Evolutionary conservation across 768 basidiomycete genomes (phyloP), one percentile per base, ranked within the genome.

Genomic region (Trametes coccinea): DNA sequence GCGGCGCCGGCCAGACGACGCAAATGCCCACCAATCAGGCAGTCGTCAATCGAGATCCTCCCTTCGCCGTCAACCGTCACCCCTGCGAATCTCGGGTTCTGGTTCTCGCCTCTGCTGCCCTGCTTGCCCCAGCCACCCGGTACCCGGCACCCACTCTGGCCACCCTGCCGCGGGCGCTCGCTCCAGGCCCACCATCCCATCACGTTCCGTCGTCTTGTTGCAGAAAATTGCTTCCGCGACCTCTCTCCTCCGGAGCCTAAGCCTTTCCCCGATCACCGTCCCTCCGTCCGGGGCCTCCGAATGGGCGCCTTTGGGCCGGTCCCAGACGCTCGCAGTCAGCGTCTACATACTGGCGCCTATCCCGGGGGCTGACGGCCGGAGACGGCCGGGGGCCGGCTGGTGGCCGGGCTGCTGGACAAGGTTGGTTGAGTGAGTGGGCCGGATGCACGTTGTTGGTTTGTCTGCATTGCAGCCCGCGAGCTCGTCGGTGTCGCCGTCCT

Each of bases 401-500:
- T 31, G 16, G n/a, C 41, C 49, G 40, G 47, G 53, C 17, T 40
- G 41, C 41, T 5, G 39, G 39, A 44, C 22, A 22, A 22, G 22
- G 22, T 22, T 22, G 61, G 50, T 62, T 47, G 56, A n/a, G 40
- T 27, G n/a, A 22, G 22, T 22, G 22, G 22, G 47, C 13, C 17
- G 37, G 46, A 30, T 13, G 53, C 52, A 48, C 54, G 52, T 33
- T 22, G 34, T 11, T 37, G 34, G 34, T 48, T 60, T 54, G 51
- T 56, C 54, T 55, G 62, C 54, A 37, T 37, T 37, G 34, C 34
- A 37, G 5, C 6, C 34, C 46, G 53, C 54, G 62, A 64, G 62
- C 62, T 64, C 58, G 51, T 52, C 53, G 50, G 27, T 31, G 9
- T 27, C 5, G 46, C 49, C 58, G 59, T 52, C 37, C 53, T 59